A percentile compares a stretch with the other conserved stretches of the same genome.
phyloP scores from a whole-genome alignment of 164 flowering plant species.

The Vitis amurensis region DNA sequence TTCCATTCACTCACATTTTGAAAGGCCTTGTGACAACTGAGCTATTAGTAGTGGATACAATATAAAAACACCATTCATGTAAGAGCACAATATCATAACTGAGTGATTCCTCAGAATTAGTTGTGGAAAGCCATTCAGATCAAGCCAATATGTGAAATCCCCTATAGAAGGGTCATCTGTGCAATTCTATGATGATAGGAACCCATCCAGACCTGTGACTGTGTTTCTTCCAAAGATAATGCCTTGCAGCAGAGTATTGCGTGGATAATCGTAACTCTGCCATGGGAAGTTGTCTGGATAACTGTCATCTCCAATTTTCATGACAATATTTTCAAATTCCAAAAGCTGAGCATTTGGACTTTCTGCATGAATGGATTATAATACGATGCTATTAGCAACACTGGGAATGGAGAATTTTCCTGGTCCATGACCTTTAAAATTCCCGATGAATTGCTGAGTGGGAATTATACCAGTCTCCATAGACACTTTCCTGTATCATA shows the following conservation, averaged over 20 bases:
- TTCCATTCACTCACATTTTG: constrained; percentile 32
- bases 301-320: no score
- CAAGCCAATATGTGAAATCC: constrained; percentile 21
- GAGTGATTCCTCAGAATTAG: constrained; percentile 10
- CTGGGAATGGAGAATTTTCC: no score
- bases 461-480: no score
- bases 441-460: no score
- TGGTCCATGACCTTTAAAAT: no score
- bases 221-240: constrained; percentile 25
- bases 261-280: no score
- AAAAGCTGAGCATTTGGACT: no score
- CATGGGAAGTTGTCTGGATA: background rate
- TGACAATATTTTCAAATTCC: no score
- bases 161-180: constrained; percentile 36
- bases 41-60: constrained; percentile 14
- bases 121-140: constrained; percentile 25
- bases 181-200: constrained; percentile 36
- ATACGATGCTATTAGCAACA: no score
- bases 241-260: constrained; percentile 13
- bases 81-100: constrained; percentile 18
- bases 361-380: no score
- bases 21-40: constrained; percentile 23
- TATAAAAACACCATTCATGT: constrained; percentile 48
- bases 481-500: no score
- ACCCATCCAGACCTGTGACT: constrained; percentile 14